A percentile compares a stretch with the other conserved stretches of the same genome.
Conservation (phyloP, 352 stramenopile genomes). For the Detonula confervacea region DNA sequence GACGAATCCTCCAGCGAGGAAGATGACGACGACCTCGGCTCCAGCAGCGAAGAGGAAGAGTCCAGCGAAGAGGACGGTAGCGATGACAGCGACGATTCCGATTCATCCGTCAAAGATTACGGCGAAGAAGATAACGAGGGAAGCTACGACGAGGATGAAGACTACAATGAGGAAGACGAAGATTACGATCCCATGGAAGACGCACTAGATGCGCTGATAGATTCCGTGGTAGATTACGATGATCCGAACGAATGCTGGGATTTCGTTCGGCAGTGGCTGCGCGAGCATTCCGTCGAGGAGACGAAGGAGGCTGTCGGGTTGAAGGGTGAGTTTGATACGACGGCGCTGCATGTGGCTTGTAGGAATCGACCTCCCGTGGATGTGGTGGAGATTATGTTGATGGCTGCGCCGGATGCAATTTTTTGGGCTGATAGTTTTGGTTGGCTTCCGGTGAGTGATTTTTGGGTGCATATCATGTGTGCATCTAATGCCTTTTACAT, state of each 20-base stretch:
- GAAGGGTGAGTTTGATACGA: constrained; percentile 47
- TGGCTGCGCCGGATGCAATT: constrained; percentile 45
- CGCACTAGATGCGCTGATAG: constrained; percentile 32
- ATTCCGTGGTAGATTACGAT: constrained; percentile 31
- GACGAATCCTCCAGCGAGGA: too few relatives aligned
- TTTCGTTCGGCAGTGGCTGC: constrained; percentile 66
- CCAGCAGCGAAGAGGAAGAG: not conserved
- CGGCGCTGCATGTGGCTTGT: constrained; percentile 39
- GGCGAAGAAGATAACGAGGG: too few relatives aligned
- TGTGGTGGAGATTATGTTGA: constrained; percentile 40
- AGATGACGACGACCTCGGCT: too few relatives aligned
- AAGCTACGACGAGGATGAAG: not conserved
- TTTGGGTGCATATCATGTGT: too few relatives aligned
- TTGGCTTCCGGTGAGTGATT: constrained; percentile 74
- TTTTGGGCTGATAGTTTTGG: constrained; percentile 66
- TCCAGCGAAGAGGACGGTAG: not conserved
- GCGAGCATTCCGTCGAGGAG: constrained; percentile 48
- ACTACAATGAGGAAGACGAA: not conserved
- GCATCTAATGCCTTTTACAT: too few relatives aligned
- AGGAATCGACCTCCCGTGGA: constrained; percentile 35
- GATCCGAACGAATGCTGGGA: constrained; percentile 54
- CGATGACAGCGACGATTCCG: not conserved
- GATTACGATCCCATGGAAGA: constrained; percentile 11
- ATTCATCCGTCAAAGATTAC: too few relatives aligned
- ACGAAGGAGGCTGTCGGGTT: constrained; percentile 26